Base-by-base conservation (phyloP, 768 basidiomycete species). In the Pulveroboletus sp. region DNA sequence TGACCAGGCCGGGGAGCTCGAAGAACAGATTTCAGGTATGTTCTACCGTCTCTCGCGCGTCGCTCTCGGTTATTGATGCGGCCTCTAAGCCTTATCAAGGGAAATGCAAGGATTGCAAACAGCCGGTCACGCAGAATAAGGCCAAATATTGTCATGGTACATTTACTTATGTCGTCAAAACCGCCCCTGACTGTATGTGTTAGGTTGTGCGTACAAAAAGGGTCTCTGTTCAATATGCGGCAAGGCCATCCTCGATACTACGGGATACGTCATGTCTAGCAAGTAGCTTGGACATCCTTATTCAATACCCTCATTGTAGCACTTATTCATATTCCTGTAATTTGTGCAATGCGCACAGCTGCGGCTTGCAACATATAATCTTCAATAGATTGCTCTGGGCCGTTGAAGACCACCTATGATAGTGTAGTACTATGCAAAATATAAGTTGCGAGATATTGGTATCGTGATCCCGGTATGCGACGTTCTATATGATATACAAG, bases 111-210 rank as follows among this genome's bases (percentile, higher is more conserved):
- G 89, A 90, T 60, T 93, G 90, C 63, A 91, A 91, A 68, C 84
- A 85, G 61, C 76, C 82, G 1, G 80, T 82, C 38, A 90, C 89
- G 9, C 90, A 93, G 76, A 91, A 91, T 65, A 81, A 77, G 61
- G 90, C 86, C 31, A 92, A 90, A 70, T 92, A 89, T 68, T 93
- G 90, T 60, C 89, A 93, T 76, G 86, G 89, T 87, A 60, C 52
- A 80, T 43, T 63, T 11, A 9, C 37, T 13, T 48, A 12, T 43
- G 48, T 46, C 37, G 27, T 35, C 49, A 38, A 37, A 12, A 35
- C 23, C 38, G 19, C 39, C 26, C 36, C 41, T 52, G 34, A 57
- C 50, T 44, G 26, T 37, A 38, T 53, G 45, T 26, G 16, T 30
- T 57, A 91, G 89, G 90, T 26, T 93, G 89, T 64, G 90, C 89